These are phyloP conservation scores for Komagataella pseudopastoris DNA, from an alignment of 805 yeast genomes.

Conservation along the genomic window DNA sequence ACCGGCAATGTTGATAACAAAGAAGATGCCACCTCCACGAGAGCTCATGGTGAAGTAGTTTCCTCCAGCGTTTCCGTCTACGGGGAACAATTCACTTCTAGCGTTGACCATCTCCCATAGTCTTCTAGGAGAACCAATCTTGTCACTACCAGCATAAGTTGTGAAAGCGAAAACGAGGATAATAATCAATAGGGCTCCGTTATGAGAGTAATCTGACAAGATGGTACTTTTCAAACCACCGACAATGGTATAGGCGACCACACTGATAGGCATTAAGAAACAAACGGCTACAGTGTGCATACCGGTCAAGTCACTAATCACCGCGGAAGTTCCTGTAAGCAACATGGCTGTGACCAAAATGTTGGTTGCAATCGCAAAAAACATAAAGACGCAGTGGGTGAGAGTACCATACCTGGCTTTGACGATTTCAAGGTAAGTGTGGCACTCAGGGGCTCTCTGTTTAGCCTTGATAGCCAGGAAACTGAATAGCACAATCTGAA, in stretches of 20 bases:
- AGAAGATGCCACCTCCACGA: conserved; percentile 75
- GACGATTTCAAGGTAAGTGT: conserved; percentile 80
- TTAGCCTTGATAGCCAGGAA: conserved; percentile 81
- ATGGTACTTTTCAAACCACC: conserved; percentile 82
- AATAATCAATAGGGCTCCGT: conserved; percentile 67
- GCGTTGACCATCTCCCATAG: conserved; percentile 65
- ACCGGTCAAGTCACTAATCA: conserved; percentile 70
- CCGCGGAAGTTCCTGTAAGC: conserved; percentile 82
- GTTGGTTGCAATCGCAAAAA: conserved; percentile 80
- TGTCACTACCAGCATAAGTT: conserved; percentile 55
- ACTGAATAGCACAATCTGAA: conserved; percentile 78
- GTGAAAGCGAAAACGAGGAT: conserved; percentile 73
- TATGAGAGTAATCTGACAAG: conserved; percentile 68
- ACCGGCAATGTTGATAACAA: conserved; percentile 79
- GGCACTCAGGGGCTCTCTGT: conserved; percentile 83
- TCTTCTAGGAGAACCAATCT: conserved; percentile 69
- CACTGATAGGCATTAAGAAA: conserved; percentile 73
- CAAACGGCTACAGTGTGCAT: conserved; percentile 68
- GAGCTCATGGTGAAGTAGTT: conserved; percentile 84
- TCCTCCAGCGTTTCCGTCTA: conserved; percentile 72
- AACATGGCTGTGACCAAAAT: conserved; percentile 88
- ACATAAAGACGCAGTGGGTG: conserved; percentile 58
- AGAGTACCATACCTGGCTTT: conserved; percentile 67
- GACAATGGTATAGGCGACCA: conserved; percentile 56
- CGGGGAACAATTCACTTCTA: conserved; percentile 49